Percentiles rank a stretch among this genome's conserved stretches.
Conservation (phyloP, 2,329 filamentous ascomycete species). For the Basipetospora sp. region DNA sequence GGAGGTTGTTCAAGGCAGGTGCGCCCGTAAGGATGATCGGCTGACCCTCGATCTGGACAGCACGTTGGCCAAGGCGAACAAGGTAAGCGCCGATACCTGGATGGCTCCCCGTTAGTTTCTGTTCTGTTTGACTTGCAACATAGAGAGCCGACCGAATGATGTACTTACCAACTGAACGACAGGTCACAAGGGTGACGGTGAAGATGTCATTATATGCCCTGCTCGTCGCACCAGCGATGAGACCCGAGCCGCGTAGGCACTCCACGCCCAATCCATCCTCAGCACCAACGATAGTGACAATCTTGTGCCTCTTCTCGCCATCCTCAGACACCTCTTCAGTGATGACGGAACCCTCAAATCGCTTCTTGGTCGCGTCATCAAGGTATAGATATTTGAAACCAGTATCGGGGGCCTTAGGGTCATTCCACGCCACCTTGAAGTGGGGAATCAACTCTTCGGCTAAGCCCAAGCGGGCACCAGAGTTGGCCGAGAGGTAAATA, state of each 20-base stretch:
- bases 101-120: no score
- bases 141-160: constrained; percentile 17
- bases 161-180: constrained; percentile 78
- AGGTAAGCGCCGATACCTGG: constrained; percentile 91
- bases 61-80: constrained; percentile 92
- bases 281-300: constrained; percentile 79
- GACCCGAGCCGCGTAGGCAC: constrained; percentile 88
- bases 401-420: constrained; percentile 60
- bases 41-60: constrained; percentile 96
- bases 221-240: constrained; percentile 94
- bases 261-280: constrained; percentile 96
- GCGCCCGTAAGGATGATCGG: constrained; percentile 97
- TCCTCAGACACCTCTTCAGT: constrained; percentile 77
- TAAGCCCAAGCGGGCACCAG: constrained; percentile 89
- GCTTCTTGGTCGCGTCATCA: constrained; percentile 69
- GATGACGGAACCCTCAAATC: constrained; percentile 60
- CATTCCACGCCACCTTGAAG: constrained; percentile 96
- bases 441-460: constrained; percentile 93
- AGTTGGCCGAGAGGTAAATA: constrained; percentile 97
- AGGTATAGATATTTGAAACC: constrained; percentile 98
- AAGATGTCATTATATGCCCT: constrained; percentile 98
- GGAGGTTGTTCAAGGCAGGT: constrained; percentile 90
- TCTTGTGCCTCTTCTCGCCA: constrained; percentile 84
- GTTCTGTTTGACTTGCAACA: not conserved
- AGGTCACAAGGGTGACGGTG: constrained; percentile 92